Percentiles rank a stretch among this genome's conserved stretches.
phyloP scores from a whole-genome alignment of 2,329 filamentous ascomycete species.

The Cladosporium sp. region DNA sequence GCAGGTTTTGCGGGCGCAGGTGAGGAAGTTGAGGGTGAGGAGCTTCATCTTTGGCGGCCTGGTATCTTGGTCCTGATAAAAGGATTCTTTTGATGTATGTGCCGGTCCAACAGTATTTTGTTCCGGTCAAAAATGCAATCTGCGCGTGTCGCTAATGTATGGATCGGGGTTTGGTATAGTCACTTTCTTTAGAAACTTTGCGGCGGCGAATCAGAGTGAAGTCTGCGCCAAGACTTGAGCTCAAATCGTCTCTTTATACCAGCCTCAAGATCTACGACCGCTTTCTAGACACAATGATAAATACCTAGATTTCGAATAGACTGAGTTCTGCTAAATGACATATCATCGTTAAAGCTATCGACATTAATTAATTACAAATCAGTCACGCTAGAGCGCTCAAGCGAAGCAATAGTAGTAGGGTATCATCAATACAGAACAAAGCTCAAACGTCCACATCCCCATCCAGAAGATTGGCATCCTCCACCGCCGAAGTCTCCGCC shows the following conservation, averaged over 20 bases:
- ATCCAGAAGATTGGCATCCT: not conserved
- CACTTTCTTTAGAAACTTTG: slow-evolving; percentile 2
- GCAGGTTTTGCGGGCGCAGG: slow-evolving; percentile 93
- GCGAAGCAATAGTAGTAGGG: not conserved
- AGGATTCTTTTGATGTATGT: too few relatives aligned
- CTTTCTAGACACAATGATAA: too few relatives aligned
- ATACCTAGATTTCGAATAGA: too few relatives aligned
- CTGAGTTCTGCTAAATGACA: not conserved
- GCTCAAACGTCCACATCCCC: not conserved
- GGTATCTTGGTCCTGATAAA: too few relatives aligned
- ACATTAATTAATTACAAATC: not conserved
- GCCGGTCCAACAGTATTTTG: too few relatives aligned
- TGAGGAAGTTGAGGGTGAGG: slow-evolving; percentile 91
- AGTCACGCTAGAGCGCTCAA: not conserved
- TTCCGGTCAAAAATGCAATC: too few relatives aligned
- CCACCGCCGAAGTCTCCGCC: slow-evolving; percentile 7
- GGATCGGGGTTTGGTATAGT: not conserved
- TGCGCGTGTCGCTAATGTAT: not conserved
- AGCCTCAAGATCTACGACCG: too few relatives aligned
- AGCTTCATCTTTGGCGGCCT: slow-evolving; percentile 67
- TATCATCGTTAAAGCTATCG: not conserved
- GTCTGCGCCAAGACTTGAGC: not conserved
- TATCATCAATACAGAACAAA: slow-evolving; percentile 1
- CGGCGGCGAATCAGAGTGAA: slow-evolving; percentile 1
- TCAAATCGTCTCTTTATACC: too few relatives aligned